Conservation (phyloP, 1,284 basidiomycete genomes). For the Trichosporon asahii region DNA sequence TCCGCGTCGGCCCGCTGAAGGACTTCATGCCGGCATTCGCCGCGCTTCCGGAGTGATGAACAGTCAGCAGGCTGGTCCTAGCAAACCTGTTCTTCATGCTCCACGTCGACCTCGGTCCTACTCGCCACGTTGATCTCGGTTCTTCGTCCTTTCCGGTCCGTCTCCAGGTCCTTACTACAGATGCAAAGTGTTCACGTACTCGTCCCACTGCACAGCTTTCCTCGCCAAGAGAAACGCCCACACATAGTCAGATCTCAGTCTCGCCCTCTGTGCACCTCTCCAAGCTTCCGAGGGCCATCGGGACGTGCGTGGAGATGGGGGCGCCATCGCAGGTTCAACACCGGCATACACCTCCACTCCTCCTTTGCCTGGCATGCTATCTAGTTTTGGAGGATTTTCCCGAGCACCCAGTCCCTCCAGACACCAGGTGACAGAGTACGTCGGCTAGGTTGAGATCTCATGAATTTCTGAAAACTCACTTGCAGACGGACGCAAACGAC, state of each 20-base stretch:
- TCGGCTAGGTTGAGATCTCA: background rate
- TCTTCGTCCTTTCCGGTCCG: background rate
- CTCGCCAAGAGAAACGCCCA: no score
- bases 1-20: background rate
- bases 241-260: background rate
- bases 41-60: background rate
- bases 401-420: background rate
- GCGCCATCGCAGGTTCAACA: background rate
- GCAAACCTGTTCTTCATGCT: no score
- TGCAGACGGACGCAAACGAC: background rate
- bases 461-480: background rate
- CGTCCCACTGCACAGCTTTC: background rate
- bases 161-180: background rate
- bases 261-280: background rate
- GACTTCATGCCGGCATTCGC: background rate
- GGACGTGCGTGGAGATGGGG: background rate
- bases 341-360: background rate
- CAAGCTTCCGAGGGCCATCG: background rate
- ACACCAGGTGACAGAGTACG: background rate
- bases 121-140: no score
- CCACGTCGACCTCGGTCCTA: no score
- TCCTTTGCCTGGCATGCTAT: background rate
- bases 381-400: background rate
- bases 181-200: background rate
- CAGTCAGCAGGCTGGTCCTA: no score